Base-by-base conservation (phyloP, 768 basidiomycete species). In the Boletus sensibilis region DNA sequence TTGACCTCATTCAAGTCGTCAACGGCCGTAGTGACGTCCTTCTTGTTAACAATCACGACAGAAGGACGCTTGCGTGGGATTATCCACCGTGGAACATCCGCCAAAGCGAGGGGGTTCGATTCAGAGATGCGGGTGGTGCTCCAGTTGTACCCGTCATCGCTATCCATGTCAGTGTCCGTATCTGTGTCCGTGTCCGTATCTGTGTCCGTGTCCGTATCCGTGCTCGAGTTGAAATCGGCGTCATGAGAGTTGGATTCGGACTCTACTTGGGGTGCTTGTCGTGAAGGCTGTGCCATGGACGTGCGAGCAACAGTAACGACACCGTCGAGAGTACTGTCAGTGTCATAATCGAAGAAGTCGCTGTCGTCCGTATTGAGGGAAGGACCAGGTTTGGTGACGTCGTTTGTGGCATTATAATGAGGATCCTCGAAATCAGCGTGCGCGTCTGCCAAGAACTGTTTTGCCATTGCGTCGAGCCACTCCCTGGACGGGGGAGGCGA, bases 21-120 rank as follows among this genome's bases (percentile, higher is more conserved):
- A 9, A 23, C 27, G 5, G 39, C 50, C 9, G 9, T 21, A 12
- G 41, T 5, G 20, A 52, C 21, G 23, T 53, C 42, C 13, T 31
- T 43, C 11, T 49, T 48, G 23, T 53, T 35, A 6, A 47, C 20
- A 3, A 55, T 47, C 35, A 58, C 39, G 41, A 63, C 54, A 11
- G 70, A 73, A 8, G 64, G 58, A 35, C 61, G 60, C 37, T 57
- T 66, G 40, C 59, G 62, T 4, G 64, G 61, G 29, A 64, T 60
- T 1, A 70, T 37, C 64, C 65, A 67, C 27, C 37, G 49, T 3
- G 59, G 44, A 21, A 55, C 40, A 39, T 51, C 56, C 3, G 50
- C 33, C 20, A 55, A 13, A 12, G 45, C 48, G 7, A 7, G 50
- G 21, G 62, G 62, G 34, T 44, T 60, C 5, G 61, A 38, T 8